Base-by-base conservation (phyloP, 2,329 filamentous ascomycete species). In the Penicillium digitatum region DNA sequence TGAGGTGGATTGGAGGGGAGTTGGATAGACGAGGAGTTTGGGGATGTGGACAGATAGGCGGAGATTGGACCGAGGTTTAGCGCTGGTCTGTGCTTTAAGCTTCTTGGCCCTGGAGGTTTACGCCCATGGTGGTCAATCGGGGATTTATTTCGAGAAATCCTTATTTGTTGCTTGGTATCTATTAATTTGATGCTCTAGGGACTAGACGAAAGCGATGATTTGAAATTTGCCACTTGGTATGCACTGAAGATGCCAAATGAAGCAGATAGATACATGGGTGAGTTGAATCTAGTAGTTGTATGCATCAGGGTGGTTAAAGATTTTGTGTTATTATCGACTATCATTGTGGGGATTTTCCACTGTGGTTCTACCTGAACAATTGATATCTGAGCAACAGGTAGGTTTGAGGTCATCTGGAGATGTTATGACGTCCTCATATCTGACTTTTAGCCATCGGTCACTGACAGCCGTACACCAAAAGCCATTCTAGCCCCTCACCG, bases 81-180 rank as follows among this genome's bases (percentile, higher is more conserved):
- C 52, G 52, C 51, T 51, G 52, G 52, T 55, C 52, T 55, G 52
- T 55, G 55, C 52, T 48, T 56, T 54, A 35, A 24, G 20, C 42
- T 24, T 37, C 5, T 18, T 18, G 20, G 34, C 34, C 34, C 34
- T 35, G 34, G n/a, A 11, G n/a, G 29, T 46, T 34, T 26, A 32
- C 18, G 5, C 32, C 27, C 5, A 10, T 24, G 9, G 31, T 22
- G 24, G 12, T 32, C 9, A 10, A 22, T 44, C 11, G 8, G 3
- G n/a, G 12, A 16, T 20, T 16, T 22, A 8, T 12, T 34, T 3
- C 2, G 12, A 24, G 9, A 5, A n/a, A n/a, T n/a, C n/a, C n/a
- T n/a, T 12, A 22, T 14, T 10, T 44, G 31, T 44, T 44, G n/a
- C 12, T 31, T 22, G 3, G 20, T 44, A 5, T 6, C 7, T 29